Evolutionary conservation across 305 asterid genomes (phyloP).

Genomic region (Salvia sclarea): DNA sequence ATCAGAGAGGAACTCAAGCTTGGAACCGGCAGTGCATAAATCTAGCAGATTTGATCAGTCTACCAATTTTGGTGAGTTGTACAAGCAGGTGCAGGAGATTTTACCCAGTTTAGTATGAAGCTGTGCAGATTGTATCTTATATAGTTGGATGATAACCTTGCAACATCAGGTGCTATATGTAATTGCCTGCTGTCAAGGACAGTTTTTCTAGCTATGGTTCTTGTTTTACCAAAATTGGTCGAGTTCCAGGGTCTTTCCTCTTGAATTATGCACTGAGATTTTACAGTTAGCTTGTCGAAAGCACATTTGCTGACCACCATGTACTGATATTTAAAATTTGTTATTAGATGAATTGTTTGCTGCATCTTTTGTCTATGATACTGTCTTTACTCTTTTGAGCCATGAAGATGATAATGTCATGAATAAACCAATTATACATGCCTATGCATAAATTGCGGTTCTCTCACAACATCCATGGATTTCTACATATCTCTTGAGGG

Average conservation of each 20-base stretch:
- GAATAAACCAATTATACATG: not conserved
- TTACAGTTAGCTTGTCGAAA: slow-evolving; percentile 2
- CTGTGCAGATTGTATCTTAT: slow-evolving; percentile 5
- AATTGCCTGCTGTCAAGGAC: slow-evolving; percentile 14
- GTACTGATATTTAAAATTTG: not conserved
- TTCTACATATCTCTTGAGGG: slow-evolving; percentile 17
- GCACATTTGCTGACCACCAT: slow-evolving; percentile 2
- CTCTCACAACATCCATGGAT: not conserved
- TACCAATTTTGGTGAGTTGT: slow-evolving; percentile 21
- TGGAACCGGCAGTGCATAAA: not conserved
- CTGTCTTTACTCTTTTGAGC: slow-evolving; percentile 7
- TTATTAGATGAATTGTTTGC: slow-evolving; percentile 1
- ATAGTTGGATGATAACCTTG: slow-evolving; percentile 3
- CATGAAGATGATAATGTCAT: slow-evolving; percentile 22
- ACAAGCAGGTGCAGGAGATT: slow-evolving; percentile 19
- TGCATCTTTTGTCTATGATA: not conserved
- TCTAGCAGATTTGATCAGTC: slow-evolving; percentile 12
- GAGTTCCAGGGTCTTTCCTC: slow-evolving; percentile 11
- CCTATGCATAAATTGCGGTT: slow-evolving; percentile 13
- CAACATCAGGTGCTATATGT: slow-evolving; percentile 9
- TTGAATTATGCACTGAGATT: slow-evolving; percentile 11
- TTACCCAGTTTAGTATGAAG: slow-evolving; percentile 2
- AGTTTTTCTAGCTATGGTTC: slow-evolving; percentile 13
- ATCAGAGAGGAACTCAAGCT: not conserved
- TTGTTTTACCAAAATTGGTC: slow-evolving; percentile 7